These are phyloP conservation scores for Pythium oligandrum DNA, from an alignment of 352 stramenopile species.

Conservation along the genomic window DNA sequence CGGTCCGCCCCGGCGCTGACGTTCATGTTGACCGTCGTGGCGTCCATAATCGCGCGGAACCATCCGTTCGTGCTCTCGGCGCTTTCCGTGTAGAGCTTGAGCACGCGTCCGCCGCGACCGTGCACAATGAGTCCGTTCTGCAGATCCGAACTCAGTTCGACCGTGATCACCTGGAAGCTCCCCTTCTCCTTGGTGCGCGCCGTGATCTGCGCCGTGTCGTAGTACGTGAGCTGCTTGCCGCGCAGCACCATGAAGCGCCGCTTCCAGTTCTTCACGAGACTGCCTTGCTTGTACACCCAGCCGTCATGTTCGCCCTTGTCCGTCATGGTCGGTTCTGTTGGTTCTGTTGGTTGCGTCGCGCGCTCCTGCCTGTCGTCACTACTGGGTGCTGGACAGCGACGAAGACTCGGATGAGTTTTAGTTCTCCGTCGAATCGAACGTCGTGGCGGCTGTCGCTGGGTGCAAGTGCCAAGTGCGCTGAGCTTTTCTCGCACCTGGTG, in stretches of 20 bases:
- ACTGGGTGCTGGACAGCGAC: background rate
- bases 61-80: conserved; percentile 62
- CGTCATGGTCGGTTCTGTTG: conserved; percentile 16
- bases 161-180: conserved; percentile 82
- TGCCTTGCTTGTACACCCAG: conserved; percentile 85
- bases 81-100: conserved; percentile 84
- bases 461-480: no score
- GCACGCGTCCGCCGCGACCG: conserved; percentile 68
- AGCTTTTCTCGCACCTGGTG: no score
- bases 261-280: conserved; percentile 80
- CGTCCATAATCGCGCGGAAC: conserved; percentile 75
- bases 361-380: background rate
- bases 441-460: no score
- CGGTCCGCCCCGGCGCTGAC: conserved; percentile 3
- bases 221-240: conserved; percentile 81
- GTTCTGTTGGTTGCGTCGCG: background rate
- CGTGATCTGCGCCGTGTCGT: conserved; percentile 63
- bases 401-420: background rate
- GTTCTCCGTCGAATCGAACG: no score
- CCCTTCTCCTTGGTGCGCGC: conserved; percentile 66
- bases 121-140: conserved; percentile 82
- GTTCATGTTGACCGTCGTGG: conserved; percentile 26
- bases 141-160: conserved; percentile 75
- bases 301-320: conserved; percentile 56
- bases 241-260: conserved; percentile 81